phyloP scores from a whole-genome alignment of 2,329 filamentous ascomycete genomes.

The Lachnellula suecica region DNA sequence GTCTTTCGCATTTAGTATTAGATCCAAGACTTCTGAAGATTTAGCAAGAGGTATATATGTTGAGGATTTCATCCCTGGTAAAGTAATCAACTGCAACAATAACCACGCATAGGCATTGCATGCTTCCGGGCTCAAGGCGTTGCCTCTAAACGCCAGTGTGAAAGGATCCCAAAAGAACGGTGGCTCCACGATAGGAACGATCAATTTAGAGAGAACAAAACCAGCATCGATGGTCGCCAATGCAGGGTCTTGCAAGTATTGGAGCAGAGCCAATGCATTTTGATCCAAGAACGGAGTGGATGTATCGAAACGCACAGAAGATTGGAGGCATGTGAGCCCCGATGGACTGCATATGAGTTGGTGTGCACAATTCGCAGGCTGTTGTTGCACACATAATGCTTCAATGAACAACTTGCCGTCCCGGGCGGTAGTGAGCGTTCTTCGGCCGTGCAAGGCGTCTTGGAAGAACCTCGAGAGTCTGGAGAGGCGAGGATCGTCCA shows the following conservation, averaged over 20 bases:
- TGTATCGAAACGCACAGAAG: slow-evolving; percentile 42
- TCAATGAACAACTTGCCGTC: slow-evolving; percentile 48
- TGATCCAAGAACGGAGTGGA: slow-evolving; percentile 45
- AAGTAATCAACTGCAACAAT: slow-evolving; percentile 42
- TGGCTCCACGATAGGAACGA: slow-evolving; percentile 48
- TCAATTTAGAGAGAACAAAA: slow-evolving; percentile 40
- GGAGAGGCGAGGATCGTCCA: slow-evolving; percentile 15
- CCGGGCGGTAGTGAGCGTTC: slow-evolving; percentile 35
- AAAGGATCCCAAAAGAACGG: slow-evolving; percentile 47
- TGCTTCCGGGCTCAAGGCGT: slow-evolving; percentile 29
- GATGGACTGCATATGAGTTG: slow-evolving; percentile 36
- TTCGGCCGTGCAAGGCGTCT: slow-evolving; percentile 38
- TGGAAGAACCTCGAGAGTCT: slow-evolving; percentile 40
- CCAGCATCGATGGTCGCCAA: slow-evolving; percentile 25
- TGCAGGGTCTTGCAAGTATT: slow-evolving; percentile 32
- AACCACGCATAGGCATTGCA: slow-evolving; percentile 41
- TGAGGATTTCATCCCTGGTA: slow-evolving; percentile 25
- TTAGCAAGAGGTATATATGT: slow-evolving; percentile 29
- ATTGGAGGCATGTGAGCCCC: slow-evolving; percentile 38
- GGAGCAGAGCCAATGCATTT: slow-evolving; percentile 32
- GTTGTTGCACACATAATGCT: slow-evolving; percentile 42
- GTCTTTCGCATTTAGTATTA: slow-evolving; percentile 19
- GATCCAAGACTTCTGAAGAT: slow-evolving; percentile 26
- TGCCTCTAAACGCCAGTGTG: slow-evolving; percentile 26
- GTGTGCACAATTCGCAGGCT: slow-evolving; percentile 41